Evolutionary conservation across 257 asterid genomes (phyloP), one percentile per base, ranked within the genome.

Genomic region (Solanum tarijense): DNA sequence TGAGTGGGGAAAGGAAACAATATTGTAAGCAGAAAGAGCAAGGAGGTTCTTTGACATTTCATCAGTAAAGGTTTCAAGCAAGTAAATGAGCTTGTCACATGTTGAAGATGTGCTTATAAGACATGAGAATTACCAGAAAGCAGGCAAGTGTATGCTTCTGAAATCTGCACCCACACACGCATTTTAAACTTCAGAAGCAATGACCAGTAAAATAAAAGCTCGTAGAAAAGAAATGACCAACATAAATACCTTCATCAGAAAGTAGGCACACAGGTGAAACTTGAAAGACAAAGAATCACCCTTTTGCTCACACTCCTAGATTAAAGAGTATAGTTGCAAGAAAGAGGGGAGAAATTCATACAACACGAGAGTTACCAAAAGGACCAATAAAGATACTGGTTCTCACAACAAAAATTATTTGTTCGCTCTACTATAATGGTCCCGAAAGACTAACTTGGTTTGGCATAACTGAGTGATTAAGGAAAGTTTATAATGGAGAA

Each of bases 121-220:
- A 29, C 29, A 18, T 81, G 85, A 81, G 29, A 81, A 29, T 88
- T 92, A 93, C 95, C 97, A 13, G 94, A 92, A 74, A 75, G 89
- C 35, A 94, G 88, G 87, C 91, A 91, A 62, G 92, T 34, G 86
- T 94, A 93, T 79, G 98, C 98, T 93, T 93, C 95, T 21, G 96
- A 94, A 86, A 94, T 87, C 98, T 94, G 94, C 93, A 89, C 27
- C 43, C 68, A 46, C 29, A 81, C 21, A 76, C 43, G 1, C 85
- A 81, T 29, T 29, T 27, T 46, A 29, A 81, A 81, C 29, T 46
- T 81, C 69, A 81, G 69, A 12, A 81, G 66, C 69, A 81, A 81
- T 48, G 69, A 48, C 6, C 85, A 36, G 12, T 10, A 25, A 81
- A 81, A 81, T 1, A 29, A 48, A 76, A 81, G 12, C 27, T 81